Evolutionary conservation across 768 basidiomycete species (phyloP).

Genomic region (Trametes maxima): DNA sequence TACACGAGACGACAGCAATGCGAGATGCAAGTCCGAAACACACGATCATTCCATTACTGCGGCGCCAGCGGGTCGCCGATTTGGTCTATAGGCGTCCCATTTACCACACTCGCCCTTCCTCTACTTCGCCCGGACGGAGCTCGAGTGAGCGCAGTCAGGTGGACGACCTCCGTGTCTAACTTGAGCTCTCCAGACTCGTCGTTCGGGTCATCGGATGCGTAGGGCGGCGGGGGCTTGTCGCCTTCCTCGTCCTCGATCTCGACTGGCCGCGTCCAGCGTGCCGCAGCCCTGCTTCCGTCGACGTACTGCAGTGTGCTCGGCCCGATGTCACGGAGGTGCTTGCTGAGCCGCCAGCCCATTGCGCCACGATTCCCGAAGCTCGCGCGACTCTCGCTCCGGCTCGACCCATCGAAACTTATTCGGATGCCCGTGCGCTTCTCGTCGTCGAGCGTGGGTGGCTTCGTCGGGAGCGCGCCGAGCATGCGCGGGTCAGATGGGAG

Average conservation of each 20-base stretch:
- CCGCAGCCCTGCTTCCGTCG: slow-evolving; percentile 62
- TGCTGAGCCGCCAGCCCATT: slow-evolving; percentile 62
- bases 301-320: slow-evolving; percentile 67
- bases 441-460: slow-evolving; percentile 40
- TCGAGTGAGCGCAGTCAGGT: slow-evolving; percentile 65
- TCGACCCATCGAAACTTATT: slow-evolving; percentile 32
- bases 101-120: slow-evolving; percentile 41
- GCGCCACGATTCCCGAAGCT: slow-evolving; percentile 41
- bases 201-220: slow-evolving; percentile 36
- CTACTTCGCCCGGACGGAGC: slow-evolving; percentile 63
- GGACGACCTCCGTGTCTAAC: slow-evolving; percentile 37
- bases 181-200: slow-evolving; percentile 33
- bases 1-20: slow-evolving; percentile 20
- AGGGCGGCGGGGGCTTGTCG: slow-evolving; percentile 33
- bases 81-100: slow-evolving; percentile 29
- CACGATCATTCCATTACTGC: slow-evolving; percentile 2
- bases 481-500: slow-evolving; percentile 82
- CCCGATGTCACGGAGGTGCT: slow-evolving; percentile 62
- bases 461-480: slow-evolving; percentile 68
- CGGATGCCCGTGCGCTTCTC: slow-evolving; percentile 32
- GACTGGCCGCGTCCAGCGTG: slow-evolving; percentile 58
- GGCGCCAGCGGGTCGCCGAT: slow-evolving; percentile 9
- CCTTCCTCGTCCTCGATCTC: slow-evolving; percentile 48
- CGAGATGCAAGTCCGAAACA: slow-evolving; percentile 13
- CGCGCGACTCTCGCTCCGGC: slow-evolving; percentile 43